Evolutionary conservation across 2,329 filamentous ascomycete genomes (phyloP).

Genomic region (Thielaviopsis ethacetica): DNA sequence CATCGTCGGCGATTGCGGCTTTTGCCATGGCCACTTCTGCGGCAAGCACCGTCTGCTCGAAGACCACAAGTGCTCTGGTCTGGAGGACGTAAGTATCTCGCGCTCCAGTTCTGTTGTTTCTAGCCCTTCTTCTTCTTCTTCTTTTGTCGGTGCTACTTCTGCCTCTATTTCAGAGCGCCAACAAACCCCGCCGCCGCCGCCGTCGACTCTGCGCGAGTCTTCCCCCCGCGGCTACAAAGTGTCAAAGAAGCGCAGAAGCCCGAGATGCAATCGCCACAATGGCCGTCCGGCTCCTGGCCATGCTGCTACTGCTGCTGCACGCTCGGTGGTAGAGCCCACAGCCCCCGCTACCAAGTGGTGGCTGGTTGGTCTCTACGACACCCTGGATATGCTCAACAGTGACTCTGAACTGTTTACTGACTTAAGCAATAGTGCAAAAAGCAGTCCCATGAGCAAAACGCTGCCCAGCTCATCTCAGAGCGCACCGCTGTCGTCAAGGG

Average conservation of each 20-base stretch:
- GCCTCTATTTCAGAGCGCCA: background rate
- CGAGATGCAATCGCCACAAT: constrained; percentile 5
- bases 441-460: constrained; percentile 87
- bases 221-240: background rate
- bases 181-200: background rate
- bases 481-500: constrained; percentile 88
- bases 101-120: constrained; percentile 3
- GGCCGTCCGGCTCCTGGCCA: constrained; percentile 13
- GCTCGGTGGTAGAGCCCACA: constrained; percentile 8
- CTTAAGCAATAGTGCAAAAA: constrained; percentile 64
- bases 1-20: constrained; percentile 90
- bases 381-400: constrained; percentile 23
- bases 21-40: constrained; percentile 89
- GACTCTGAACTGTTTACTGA: constrained; percentile 17
- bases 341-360: constrained; percentile 20
- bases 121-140: background rate
- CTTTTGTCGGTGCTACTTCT: background rate
- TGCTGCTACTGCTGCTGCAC: too few species aligned
- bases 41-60: constrained; percentile 88
- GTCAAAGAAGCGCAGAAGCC: background rate
- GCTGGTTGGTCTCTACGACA: constrained; percentile 25
- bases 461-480: constrained; percentile 80
- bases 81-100: constrained; percentile 60
- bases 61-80: constrained; percentile 78
- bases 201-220: background rate